Evolutionary conservation across 106 monocot genomes (phyloP), one percentile per base, ranked within the genome.

Genomic region (Allium fistulosum): DNA sequence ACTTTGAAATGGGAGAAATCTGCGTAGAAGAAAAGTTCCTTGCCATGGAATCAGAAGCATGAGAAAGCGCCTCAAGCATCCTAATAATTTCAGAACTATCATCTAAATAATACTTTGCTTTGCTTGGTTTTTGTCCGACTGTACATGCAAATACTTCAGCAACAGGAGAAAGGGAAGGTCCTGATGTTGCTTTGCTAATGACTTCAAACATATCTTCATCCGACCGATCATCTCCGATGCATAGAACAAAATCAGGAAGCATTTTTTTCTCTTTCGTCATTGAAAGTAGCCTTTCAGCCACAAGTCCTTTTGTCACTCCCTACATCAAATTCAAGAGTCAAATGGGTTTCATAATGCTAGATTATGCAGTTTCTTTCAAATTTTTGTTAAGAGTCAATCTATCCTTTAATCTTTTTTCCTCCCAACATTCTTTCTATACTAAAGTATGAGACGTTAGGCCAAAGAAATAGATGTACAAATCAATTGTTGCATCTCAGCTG

Each of bases 181-280:
- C 79, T 0, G 66, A 11, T n/a, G 56, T 76, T 4, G 83, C 72
- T 28, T 73, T 50, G n/a, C 14, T 84, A 53, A 84, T 73, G 17
- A 73, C 72, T 70, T 84, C 79, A 15, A 84, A 84, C 83, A 84
- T 84, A 28, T 84, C 83, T 57, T 84, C 83, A 46, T 84, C 83
- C 0, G 83, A 84, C 65, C 79, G 56, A 26, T 84, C 83, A 51
- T 84, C 83, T 8, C 83, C 83, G 8, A 80, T 84, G 61, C 83
- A 84, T 8, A 84, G 72, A 69, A 84, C 83, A 57, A 84, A 84
- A 61, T 84, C 79, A 0, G 83, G 72, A 13, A 76, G 79, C 72
- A 61, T 61, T 2, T 51, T 65, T 53, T 66, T 84, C 22, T 69
- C 57, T 18, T 45, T 22, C 79, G 76, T 80, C 4, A 65, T 61